Evolutionary conservation across 371 early-diverging fungal genomes (phyloP).

Genomic region (Vavraia culicis): DNA sequence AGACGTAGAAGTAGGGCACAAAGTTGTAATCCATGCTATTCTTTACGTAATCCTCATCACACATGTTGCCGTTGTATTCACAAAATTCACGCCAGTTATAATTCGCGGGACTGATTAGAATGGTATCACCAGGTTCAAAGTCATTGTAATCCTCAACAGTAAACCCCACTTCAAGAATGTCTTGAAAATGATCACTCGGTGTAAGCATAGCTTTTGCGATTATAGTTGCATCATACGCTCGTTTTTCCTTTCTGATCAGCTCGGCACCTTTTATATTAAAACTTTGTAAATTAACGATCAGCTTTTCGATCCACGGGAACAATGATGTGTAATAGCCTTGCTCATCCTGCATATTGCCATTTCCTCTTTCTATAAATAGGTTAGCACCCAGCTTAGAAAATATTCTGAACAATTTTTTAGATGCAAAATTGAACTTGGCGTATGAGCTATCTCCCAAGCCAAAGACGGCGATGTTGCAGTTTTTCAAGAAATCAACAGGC

Average conservation of each 20-base stretch:
- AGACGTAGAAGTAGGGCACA: slow-evolving; percentile 8
- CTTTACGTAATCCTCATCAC: slow-evolving; percentile 1
- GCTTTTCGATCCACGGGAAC: neutral
- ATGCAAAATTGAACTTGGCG: slow-evolving; percentile 60
- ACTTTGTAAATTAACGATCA: neutral
- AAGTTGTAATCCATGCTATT: slow-evolving; percentile 14
- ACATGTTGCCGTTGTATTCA: slow-evolving; percentile 5
- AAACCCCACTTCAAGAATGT: slow-evolving; percentile 19
- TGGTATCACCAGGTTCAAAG: slow-evolving; percentile 27
- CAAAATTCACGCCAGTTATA: slow-evolving; percentile 13
- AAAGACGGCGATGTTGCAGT: slow-evolving; percentile 31
- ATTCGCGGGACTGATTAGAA: slow-evolving; percentile 26
- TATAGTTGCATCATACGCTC: too few relatives aligned
- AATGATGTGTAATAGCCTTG: too few relatives aligned
- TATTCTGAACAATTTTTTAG: slow-evolving; percentile 64
- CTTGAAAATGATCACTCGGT: slow-evolving; percentile 5
- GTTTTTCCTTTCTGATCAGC: too few relatives aligned
- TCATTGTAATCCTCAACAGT: slow-evolving; percentile 16
- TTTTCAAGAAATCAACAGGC: slow-evolving; percentile 1
- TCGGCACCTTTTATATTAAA: neutral
- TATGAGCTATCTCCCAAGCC: slow-evolving; percentile 37
- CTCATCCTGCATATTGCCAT: slow-evolving; percentile 81
- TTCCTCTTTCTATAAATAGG: slow-evolving; percentile 51
- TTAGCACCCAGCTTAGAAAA: slow-evolving; percentile 61
- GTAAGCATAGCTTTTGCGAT: slow-evolving; percentile 6